A percentile compares a stretch with the other conserved stretches of the same genome.
These are phyloP conservation scores for Vaccinium myrtillus DNA, from an alignment of 148 eudicot species.

Conservation along the genomic window DNA sequence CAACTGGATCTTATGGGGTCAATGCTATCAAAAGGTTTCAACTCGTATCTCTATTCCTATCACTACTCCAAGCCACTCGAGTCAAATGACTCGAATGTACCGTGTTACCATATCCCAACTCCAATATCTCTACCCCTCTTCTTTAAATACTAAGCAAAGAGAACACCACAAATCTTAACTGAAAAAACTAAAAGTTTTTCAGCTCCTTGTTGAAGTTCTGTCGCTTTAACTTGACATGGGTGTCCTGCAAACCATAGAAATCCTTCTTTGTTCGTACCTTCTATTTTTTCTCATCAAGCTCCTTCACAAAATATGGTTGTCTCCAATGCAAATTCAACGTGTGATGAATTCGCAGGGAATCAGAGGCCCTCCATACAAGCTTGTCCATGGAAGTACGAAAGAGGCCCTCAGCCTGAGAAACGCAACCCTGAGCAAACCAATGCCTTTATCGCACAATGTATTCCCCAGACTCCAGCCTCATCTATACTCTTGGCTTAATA, in stretches of 20 bases:
- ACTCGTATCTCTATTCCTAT: no score
- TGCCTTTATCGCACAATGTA: not conserved
- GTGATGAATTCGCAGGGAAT: not conserved
- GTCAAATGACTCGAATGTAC: no score
- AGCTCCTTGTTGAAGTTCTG: no score
- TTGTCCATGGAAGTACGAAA: not conserved
- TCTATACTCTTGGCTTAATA: no score
- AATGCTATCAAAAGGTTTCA: no score
- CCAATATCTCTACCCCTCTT: no score
- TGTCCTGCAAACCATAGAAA: not conserved
- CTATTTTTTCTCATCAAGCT: not conserved
- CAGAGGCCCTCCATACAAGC: constrained; percentile 4
- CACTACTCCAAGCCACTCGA: no score
- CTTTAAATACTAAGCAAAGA: no score
- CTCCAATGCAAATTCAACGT: not conserved
- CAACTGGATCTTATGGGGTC: no score
- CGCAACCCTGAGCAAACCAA: not conserved
- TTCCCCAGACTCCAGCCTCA: not conserved
- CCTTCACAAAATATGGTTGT: constrained; percentile 7
- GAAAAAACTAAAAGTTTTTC: no score
- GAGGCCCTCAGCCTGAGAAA: not conserved
- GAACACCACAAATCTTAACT: no score
- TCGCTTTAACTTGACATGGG: not conserved
- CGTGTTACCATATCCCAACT: no score
- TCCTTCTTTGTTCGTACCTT: not conserved